Base-by-base conservation (phyloP, 768 basidiomycete genomes). In the Suillus brevipes region DNA sequence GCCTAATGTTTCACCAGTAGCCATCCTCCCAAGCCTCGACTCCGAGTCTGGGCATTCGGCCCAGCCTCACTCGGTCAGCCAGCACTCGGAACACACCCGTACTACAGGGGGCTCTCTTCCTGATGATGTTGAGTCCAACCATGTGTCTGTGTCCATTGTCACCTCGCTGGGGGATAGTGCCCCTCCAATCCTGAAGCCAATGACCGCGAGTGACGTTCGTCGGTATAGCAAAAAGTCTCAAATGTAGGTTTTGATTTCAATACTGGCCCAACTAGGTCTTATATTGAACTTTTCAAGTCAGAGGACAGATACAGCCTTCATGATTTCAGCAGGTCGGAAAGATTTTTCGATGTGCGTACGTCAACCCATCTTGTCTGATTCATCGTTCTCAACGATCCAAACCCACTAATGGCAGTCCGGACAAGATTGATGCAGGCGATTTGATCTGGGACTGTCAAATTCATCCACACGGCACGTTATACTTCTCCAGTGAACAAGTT, bases 191-290 rank as follows among this genome's bases (percentile, higher is more conserved):
- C 13, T 57, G 36, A 57, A 57, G 36, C 55, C 55, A 37, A 57
- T 57, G 55, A 57, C 36, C n/a, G 55, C 55, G 13, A 57, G 55
- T 57, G 55, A 57, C n/a, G 36, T 57, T 13, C 55, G 55, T 23
- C 55, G 55, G 13, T 57, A 57, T 37, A 57, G 36, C 55, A 57
- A 57, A 57, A 57, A 40, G 23, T 58, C 57, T 57, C 55, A 57
- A 37, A 57, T 57, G 55, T 57, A 23, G n/a, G 55, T 57, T 14
- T 23, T 56, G 28, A 23, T 37, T 23, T 23, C 37, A 36, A 37
- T 36, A 36, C 20, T n/a, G 20, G 34, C 55, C n/a, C n/a, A 37
- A 23, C 6, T 23, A 14, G 13, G 10, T 37, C 55, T 57, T 8
- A 37, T 23, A 7, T 14, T 4, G 36, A 23, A 57, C 36, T 4